Percentiles rank a stretch among this genome's conserved stretches.
Evolutionary conservation across 495 filamentous ascomycete genomes (phyloP).

Genomic region (Chaetomium fimeti): DNA sequence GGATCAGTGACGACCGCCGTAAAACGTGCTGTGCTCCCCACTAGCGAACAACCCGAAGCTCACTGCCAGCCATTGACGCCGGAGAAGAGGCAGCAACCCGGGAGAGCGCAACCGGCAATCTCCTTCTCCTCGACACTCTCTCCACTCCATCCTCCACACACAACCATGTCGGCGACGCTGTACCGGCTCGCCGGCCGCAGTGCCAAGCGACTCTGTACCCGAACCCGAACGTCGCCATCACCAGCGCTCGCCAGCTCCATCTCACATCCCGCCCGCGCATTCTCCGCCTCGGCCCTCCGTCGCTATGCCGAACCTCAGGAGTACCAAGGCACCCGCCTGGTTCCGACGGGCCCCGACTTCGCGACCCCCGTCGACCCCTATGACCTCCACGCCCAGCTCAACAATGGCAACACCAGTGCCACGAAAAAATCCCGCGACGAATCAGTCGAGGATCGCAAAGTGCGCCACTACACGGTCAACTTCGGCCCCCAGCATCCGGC

Average conservation of each 20-base stretch:
- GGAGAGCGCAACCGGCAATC: constrained; percentile 17
- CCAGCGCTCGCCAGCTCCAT: constrained; percentile 20
- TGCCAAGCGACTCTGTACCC: constrained; percentile 52
- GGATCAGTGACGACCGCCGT: constrained; percentile 22
- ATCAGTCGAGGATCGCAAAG: constrained; percentile 69
- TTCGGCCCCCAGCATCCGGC: constrained; percentile 99
- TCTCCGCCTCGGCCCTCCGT: constrained; percentile 67
- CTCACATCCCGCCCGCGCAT: constrained; percentile 50
- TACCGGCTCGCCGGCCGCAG: constrained; percentile 55
- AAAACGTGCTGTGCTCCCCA: constrained; percentile 17
- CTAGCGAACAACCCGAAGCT: constrained; percentile 18
- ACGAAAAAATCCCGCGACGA: constrained; percentile 51
- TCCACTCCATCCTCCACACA: background rate
- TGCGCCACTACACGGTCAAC: constrained; percentile 99
- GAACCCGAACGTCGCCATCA: constrained; percentile 12
- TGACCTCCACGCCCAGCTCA: constrained; percentile 18
- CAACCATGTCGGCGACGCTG: constrained; percentile 50
- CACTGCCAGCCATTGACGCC: constrained; percentile 24
- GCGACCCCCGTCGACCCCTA: constrained; percentile 46
- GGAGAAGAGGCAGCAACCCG: constrained; percentile 32
- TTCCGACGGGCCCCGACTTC: constrained; percentile 66
- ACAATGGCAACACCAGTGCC: constrained; percentile 34
- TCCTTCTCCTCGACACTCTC: constrained; percentile 12
- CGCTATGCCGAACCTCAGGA: constrained; percentile 56
- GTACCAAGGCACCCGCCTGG: constrained; percentile 64